Base-by-base conservation (phyloP, 192 early-diverging fungal genomes). In the Physocladia obscura region DNA sequence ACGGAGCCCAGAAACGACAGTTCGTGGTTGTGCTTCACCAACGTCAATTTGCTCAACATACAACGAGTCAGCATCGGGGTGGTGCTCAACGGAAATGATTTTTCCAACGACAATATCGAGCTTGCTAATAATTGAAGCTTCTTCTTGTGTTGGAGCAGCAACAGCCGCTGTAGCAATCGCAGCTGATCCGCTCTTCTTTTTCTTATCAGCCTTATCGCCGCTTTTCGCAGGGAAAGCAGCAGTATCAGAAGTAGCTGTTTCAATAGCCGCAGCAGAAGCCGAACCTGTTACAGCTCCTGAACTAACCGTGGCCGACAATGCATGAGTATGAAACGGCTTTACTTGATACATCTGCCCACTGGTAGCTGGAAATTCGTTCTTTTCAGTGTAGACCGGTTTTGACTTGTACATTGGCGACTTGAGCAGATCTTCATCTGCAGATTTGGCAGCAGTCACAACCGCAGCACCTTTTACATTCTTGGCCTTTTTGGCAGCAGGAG, bases 21-120 rank as follows among this genome's bases (percentile, higher is more conserved):
- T 92, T 26, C 97, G 84, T 22, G 89, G 93, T 48, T 86, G 80
- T 13, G 76, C 87, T 73, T 97, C 95, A 59, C 94, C 94, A 32
- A 89, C 74, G 71, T 98, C 95, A 70, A 99, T 93, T 67, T 91
- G 80, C 79, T 99, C 97, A 22, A 99, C 93, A 71, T 99, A 99
- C 17, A 99, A 82, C 4, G 94, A 80, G 76, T 99, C 97, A 2
- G 97, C 97, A 70, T 94, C 92, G n/a, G 92, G 91, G 77, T 99
- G 97, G 76, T 91, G 90, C 76, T 89, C 79, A 30, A 89, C 91
- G 22, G 81, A 77, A 62, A 92, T 52, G 51, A 99, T 94, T 63
- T 88, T 87, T 35, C 96, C 97, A 39, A 99, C 95, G 32, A 92
- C 89, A 65, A 99, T 89, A 78, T 99, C 94, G 35, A 99, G 82